phyloP scores from a whole-genome alignment of 768 basidiomycete species.

The Clavaria fumosa region DNA sequence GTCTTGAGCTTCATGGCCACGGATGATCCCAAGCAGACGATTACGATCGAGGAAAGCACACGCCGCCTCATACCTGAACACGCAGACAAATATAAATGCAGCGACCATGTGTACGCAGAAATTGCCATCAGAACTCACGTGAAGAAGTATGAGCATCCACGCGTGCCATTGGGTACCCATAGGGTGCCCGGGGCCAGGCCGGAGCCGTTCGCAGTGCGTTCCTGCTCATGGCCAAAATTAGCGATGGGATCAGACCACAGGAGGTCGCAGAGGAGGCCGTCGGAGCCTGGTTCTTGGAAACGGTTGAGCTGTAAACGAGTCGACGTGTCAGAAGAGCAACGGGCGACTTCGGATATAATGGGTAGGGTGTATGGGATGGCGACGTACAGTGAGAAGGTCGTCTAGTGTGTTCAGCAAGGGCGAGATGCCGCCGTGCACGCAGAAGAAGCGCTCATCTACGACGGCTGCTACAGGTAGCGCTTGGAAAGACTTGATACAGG shows the following conservation, averaged over 20 bases:
- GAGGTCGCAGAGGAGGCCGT: conserved; percentile 84
- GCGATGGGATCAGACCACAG: conserved; percentile 92
- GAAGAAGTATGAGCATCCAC: conserved; percentile 88
- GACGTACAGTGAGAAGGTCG: conserved; percentile 50
- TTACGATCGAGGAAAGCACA: conserved; percentile 92
- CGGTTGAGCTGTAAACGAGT: conserved; percentile 56
- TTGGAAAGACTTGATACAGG: conserved; percentile 81
- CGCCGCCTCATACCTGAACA: conserved; percentile 58
- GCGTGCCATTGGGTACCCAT: conserved; percentile 66
- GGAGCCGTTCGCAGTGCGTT: conserved; percentile 32
- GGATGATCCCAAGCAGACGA: conserved; percentile 79
- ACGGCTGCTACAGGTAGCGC: conserved; percentile 82
- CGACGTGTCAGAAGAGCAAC: conserved; percentile 7
- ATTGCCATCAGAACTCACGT: too few species aligned
- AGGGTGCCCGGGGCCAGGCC: conserved; percentile 40
- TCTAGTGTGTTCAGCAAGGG: conserved; percentile 70
- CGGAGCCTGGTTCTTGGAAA: conserved; percentile 85
- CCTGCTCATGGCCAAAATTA: conserved; percentile 74
- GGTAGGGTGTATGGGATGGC: neutral
- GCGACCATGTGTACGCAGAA: too few species aligned
- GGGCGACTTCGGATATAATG: too few species aligned
- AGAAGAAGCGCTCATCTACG: conserved; percentile 92
- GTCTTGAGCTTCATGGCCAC: conserved; percentile 96
- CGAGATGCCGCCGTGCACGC: conserved; percentile 91
- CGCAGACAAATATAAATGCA: too few species aligned